A percentile compares a stretch with the other conserved stretches of the same genome.
phyloP scores from a whole-genome alignment of 768 basidiomycete genomes.

The Suillus americanus region DNA sequence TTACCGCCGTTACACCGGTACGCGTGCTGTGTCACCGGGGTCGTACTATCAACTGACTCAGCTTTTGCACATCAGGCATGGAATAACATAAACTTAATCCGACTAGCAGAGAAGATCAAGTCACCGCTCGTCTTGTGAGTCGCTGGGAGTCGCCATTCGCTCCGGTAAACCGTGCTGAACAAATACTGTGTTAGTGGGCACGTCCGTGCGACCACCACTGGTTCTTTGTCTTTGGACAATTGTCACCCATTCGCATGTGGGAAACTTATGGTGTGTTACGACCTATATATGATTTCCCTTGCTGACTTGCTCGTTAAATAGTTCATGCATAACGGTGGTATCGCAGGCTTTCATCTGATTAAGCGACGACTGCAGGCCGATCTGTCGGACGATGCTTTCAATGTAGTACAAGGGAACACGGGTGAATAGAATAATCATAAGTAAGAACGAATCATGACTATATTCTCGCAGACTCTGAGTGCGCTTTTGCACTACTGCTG shows the following conservation, averaged over 20 bases:
- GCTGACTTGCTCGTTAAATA: constrained; percentile 27
- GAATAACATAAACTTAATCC: constrained; percentile 93
- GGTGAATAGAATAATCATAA: constrained; percentile 41
- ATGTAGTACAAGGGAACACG: constrained; percentile 90
- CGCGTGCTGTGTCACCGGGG: constrained; percentile 17
- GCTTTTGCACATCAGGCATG: constrained; percentile 64
- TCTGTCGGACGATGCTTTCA: constrained; percentile 82
- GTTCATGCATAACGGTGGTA: constrained; percentile 99
- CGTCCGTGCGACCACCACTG: constrained; percentile 92
- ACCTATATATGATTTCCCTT: neutral
- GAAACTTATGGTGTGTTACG: constrained; percentile 75
- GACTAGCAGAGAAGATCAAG: constrained; percentile 96
- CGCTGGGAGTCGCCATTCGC: constrained; percentile 1
- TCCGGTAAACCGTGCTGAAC: neutral
- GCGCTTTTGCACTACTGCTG: constrained; percentile 92
- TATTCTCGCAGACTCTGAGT: constrained; percentile 77
- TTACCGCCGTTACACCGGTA: constrained; percentile 93
- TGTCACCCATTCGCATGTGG: constrained; percentile 94
- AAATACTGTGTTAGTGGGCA: constrained; percentile 57
- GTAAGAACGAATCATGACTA: neutral
- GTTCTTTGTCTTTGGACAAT: constrained; percentile 88
- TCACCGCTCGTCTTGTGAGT: constrained; percentile 91
- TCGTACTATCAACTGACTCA: constrained; percentile 12
- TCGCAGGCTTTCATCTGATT: constrained; percentile 77
- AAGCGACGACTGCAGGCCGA: constrained; percentile 78